Evolutionary conservation across 257 asterid species (phyloP).

Genomic region (Forsythia viridissima): DNA sequence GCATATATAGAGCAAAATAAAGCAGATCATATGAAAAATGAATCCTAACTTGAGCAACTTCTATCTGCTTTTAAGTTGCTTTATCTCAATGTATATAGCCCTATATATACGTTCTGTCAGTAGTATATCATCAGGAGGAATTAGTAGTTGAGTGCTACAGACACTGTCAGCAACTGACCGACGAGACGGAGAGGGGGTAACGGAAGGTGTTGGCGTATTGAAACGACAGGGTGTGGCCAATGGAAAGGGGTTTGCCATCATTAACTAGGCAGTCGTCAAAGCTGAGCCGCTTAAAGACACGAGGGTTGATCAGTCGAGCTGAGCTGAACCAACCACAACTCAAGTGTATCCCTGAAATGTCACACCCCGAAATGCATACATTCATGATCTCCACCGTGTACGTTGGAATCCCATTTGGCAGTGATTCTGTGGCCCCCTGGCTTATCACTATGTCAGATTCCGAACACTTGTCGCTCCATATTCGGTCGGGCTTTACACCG

Average conservation of each 20-base stretch:
- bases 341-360: conserved; percentile 65
- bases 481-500: conserved; percentile 60
- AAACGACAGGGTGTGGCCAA: conserved; percentile 61
- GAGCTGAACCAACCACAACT: conserved; percentile 84
- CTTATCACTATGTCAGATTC: conserved; percentile 64
- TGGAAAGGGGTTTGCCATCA: conserved; percentile 41
- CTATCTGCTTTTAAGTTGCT: background rate
- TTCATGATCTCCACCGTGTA: conserved; percentile 88
- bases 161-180: conserved; percentile 57
- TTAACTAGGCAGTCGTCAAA: conserved; percentile 47
- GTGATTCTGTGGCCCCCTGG: conserved; percentile 76
- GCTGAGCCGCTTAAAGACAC: conserved; percentile 39
- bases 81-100: background rate
- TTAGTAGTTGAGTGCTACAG: background rate
- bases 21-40: background rate
- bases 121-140: background rate
- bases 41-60: background rate
- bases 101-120: background rate
- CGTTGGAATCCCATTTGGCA: conserved; percentile 87
- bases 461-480: conserved; percentile 83
- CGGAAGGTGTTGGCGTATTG: conserved; percentile 79
- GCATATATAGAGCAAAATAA: background rate
- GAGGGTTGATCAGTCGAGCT: conserved; percentile 51
- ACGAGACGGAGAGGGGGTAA: conserved; percentile 64
- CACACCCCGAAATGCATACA: conserved; percentile 67